Evolutionary conservation across 202 grass and related monocot genomes (phyloP), one percentile per base, ranked within the genome.

Genomic region (Tripidium arundinaceum): DNA sequence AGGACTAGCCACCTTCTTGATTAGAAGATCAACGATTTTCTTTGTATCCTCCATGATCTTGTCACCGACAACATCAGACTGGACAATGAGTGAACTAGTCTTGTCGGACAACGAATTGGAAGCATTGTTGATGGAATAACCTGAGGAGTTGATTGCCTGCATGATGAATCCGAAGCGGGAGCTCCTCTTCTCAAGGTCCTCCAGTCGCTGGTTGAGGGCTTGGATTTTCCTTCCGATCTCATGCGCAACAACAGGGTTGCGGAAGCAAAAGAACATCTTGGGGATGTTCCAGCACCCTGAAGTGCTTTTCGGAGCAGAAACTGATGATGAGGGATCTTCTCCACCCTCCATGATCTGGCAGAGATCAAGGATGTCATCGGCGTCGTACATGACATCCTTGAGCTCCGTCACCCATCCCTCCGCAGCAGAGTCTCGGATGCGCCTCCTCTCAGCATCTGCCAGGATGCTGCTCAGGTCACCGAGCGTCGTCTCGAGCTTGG

Each of bases 371-470:
- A 80, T 59, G 16, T 80, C 65, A 5, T 80, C 65, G 10, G 31
- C 50, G 7, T 85, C 65, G 42, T 84, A 78, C 73, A 78, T 78
- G 60, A 31, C 59, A 7, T 78, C 75, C 42, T 78, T 78, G 19
- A 80, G 49, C 24, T 80, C 78, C 16, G 37, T 42, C 15, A 80
- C 65, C 78, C 65, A 70, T 24, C 65, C 1, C 65, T 70, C 65
- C 14, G 2, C 22, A 0, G 65, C 24, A 0, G 36, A 2, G 70
- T 62, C 11, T 3, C 36, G 16, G 60, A 83, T 52, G 18, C 47
- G 21, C 47, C 0, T 11, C 33, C 65, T 70, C 34, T 65, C 67
- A 0, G 83, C 83, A 4, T 86, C 83, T 0, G 2, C 65, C 11
- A 86, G 15, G 41, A 86, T 76, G 15, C 13, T 4, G 13, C 58